Evolutionary conservation across 2,329 filamentous ascomycete species (phyloP).

Genomic region (Stylonectria norvegica): DNA sequence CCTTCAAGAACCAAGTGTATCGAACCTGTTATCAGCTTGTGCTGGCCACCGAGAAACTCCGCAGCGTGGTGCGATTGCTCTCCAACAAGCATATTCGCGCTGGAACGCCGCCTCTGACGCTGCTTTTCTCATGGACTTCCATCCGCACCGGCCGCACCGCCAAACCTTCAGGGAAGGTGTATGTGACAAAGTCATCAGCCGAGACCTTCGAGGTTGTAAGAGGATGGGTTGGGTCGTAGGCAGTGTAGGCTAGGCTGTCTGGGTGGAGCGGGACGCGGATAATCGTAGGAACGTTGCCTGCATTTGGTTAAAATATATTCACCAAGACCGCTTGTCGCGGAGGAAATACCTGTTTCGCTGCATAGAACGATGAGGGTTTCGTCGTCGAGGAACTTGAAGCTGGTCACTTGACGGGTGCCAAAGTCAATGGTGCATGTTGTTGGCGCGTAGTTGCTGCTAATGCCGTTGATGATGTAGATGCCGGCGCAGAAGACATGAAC

Average conservation of each 20-base stretch:
- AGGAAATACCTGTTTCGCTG: slow-evolving; percentile 36
- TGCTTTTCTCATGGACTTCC: slow-evolving; percentile 47
- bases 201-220: slow-evolving; percentile 7
- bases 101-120: slow-evolving; percentile 45
- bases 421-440: slow-evolving; percentile 42
- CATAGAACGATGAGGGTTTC: slow-evolving; percentile 57
- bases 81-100: slow-evolving; percentile 50
- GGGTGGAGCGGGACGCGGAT: slow-evolving; percentile 37
- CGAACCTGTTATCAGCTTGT: background rate
- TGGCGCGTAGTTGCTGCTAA: slow-evolving; percentile 46
- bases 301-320: too few relatives aligned
- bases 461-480: slow-evolving; percentile 54
- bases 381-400: slow-evolving; percentile 67
- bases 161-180: slow-evolving; percentile 27
- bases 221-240: slow-evolving; percentile 29
- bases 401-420: slow-evolving; percentile 46
- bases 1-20: background rate
- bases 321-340: background rate
- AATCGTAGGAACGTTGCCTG: slow-evolving; percentile 28
- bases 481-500: slow-evolving; percentile 56
- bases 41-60: slow-evolving; percentile 45
- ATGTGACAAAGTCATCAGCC: slow-evolving; percentile 17
- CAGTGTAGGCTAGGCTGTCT: slow-evolving; percentile 34
- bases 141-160: slow-evolving; percentile 43
- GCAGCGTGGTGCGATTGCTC: slow-evolving; percentile 45